Evolutionary conservation across 148 eudicot genomes (phyloP).

Genomic region (Rhododendron kiyosumense): DNA sequence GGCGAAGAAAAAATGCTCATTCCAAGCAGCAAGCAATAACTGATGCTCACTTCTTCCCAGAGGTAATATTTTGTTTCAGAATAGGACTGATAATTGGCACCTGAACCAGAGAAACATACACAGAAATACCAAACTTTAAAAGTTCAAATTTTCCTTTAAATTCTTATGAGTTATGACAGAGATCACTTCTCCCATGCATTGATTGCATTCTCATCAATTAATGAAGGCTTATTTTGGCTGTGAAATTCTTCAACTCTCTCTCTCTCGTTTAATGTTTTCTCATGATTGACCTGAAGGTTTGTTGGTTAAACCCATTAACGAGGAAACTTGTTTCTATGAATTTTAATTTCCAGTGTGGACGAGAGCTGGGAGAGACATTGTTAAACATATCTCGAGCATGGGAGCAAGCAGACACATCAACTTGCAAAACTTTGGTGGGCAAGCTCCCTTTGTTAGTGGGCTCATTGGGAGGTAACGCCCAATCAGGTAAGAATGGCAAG

Average conservation of each 20-base stretch:
- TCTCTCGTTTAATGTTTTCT: background rate
- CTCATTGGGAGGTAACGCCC: slow-evolving; percentile 39
- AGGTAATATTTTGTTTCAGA: background rate
- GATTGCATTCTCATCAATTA: background rate
- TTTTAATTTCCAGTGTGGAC: slow-evolving; percentile 62
- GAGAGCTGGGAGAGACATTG: slow-evolving; percentile 71
- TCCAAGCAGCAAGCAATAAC: background rate
- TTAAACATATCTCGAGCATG: slow-evolving; percentile 81
- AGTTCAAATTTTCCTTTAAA: background rate
- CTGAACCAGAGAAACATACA: background rate
- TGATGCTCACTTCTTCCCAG: background rate
- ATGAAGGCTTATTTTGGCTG: background rate
- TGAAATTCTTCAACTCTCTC: background rate
- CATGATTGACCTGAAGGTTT: background rate
- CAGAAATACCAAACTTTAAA: background rate
- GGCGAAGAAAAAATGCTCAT: background rate
- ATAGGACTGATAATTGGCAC: background rate
- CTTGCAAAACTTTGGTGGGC: slow-evolving; percentile 52
- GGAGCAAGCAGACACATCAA: slow-evolving; percentile 80
- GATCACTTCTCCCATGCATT: background rate
- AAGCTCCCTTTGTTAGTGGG: slow-evolving; percentile 55
- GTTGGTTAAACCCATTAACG: background rate
- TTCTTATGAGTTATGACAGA: no score
- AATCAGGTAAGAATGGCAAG: slow-evolving; percentile 53
- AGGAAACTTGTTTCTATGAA: slow-evolving; percentile 1